Evolutionary conservation across 306 rosid species (phyloP).

Genomic region (Cicer arietinum): DNA sequence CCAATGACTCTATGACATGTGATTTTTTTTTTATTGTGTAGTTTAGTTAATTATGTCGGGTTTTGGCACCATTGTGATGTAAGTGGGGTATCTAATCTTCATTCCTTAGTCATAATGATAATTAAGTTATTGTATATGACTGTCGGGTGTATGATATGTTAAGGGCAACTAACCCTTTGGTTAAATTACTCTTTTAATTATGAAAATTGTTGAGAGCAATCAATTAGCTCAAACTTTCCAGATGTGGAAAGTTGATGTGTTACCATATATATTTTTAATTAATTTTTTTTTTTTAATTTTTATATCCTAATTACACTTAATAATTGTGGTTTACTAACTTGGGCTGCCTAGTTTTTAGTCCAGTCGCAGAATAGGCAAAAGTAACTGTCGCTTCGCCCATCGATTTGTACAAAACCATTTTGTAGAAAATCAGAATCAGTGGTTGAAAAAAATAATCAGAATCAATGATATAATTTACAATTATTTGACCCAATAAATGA

Average conservation of each 20-base stretch:
- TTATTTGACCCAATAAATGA: too few species aligned
- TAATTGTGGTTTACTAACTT: neutral
- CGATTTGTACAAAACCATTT: conserved; percentile 19
- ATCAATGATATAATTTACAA: neutral
- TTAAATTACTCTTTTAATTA: conserved; percentile 35
- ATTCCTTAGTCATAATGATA: conserved; percentile 25
- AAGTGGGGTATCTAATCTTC: conserved; percentile 52
- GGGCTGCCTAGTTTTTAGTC: conserved; percentile 8
- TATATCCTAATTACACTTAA: conserved; percentile 17
- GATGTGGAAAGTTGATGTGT: conserved; percentile 41
- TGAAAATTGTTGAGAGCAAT: conserved; percentile 38
- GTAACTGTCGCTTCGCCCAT: neutral
- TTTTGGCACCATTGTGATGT: conserved; percentile 52
- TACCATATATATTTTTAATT: conserved; percentile 16
- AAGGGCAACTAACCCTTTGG: conserved; percentile 45
- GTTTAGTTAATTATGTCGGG: conserved; percentile 36
- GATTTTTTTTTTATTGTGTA: conserved; percentile 12
- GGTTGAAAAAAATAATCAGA: neutral
- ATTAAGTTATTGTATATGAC: conserved; percentile 40
- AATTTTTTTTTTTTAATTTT: neutral
- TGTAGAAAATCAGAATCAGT: conserved; percentile 10
- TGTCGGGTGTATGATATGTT: conserved; percentile 48
- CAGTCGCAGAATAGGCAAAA: neutral
- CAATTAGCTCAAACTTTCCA: conserved; percentile 42
- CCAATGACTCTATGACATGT: conserved; percentile 48